phyloP scores from a whole-genome alignment of 345 rosid species.

The Gossypium rotundifolium region DNA sequence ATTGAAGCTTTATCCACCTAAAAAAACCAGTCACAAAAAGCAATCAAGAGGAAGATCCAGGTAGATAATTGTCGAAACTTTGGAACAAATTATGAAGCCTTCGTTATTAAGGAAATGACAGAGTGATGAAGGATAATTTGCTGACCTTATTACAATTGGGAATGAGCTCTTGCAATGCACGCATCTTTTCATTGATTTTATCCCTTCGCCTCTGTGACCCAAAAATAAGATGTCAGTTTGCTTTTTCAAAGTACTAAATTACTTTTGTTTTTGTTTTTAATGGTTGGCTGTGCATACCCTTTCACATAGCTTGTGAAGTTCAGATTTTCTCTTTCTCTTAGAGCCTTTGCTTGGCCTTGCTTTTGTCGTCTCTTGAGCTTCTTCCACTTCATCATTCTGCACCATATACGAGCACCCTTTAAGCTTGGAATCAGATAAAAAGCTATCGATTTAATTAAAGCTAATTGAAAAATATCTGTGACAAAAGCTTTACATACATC shows the following conservation, averaged over 20 bases:
- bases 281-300: conserved; percentile 30
- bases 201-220: conserved; percentile 48
- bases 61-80: not conserved
- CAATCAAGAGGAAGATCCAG: conserved; percentile 1
- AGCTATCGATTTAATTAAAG: not conserved
- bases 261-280: too few species aligned
- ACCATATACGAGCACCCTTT: not conserved
- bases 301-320: conserved; percentile 37
- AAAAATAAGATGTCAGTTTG: not conserved
- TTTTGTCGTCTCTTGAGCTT: conserved; percentile 19
- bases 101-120: too few species aligned
- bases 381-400: conserved; percentile 35
- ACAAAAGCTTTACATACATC: conserved; percentile 28
- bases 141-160: conserved; percentile 69
- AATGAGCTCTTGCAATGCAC: conserved; percentile 50
- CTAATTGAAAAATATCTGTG: not conserved
- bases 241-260: not conserved
- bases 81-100: not conserved
- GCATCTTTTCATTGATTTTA: conserved; percentile 63
- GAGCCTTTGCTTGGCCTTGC: conserved; percentile 17
- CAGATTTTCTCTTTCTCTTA: conserved; percentile 33
- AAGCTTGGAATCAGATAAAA: not conserved
- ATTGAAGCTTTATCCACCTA: conserved; percentile 55
- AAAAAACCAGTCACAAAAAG: not conserved
- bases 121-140: not conserved